These are phyloP conservation scores for Solanum neorickii DNA, from an alignment of 257 asterid species.

Conservation along the genomic window DNA sequence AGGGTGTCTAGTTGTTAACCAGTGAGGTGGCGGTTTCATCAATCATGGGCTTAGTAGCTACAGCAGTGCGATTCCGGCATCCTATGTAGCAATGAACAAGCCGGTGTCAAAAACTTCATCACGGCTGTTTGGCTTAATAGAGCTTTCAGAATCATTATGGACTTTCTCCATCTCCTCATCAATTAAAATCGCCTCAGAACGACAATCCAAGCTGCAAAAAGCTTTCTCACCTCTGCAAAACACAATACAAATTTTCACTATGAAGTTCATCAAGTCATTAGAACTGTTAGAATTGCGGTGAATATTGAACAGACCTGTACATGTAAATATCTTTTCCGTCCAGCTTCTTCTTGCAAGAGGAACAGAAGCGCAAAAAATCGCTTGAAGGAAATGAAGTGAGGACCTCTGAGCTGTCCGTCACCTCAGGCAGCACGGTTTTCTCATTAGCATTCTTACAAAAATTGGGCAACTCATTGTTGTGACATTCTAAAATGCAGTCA, in stretches of 20 bases:
- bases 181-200: slow-evolving; percentile 53
- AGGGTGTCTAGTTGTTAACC: slow-evolving; percentile 6
- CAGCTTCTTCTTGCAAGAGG: slow-evolving; percentile 62
- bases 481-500: slow-evolving; percentile 86
- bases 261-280: neutral
- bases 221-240: slow-evolving; percentile 78
- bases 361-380: slow-evolving; percentile 68
- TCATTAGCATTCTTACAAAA: slow-evolving; percentile 22
- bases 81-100: slow-evolving; percentile 24
- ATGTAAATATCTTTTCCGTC: slow-evolving; percentile 87
- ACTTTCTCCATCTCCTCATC: slow-evolving; percentile 57
- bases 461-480: slow-evolving; percentile 20
- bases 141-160: slow-evolving; percentile 15
- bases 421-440: slow-evolving; percentile 10
- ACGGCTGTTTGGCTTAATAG: slow-evolving; percentile 5
- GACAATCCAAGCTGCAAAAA: slow-evolving; percentile 77
- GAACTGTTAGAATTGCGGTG: neutral
- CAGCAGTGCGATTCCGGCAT: neutral
- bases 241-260: neutral
- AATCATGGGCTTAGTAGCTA: slow-evolving; percentile 25
- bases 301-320: slow-evolving; percentile 46
- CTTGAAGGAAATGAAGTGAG: slow-evolving; percentile 23
- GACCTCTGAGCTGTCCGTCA: slow-evolving; percentile 8
- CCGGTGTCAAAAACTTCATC: slow-evolving; percentile 28
- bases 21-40: slow-evolving; percentile 23